Percentiles rank a stretch among this genome's conserved stretches.
Conservation (phyloP, 805 yeast genomes). For the Ogataea trehaloabstinens region DNA sequence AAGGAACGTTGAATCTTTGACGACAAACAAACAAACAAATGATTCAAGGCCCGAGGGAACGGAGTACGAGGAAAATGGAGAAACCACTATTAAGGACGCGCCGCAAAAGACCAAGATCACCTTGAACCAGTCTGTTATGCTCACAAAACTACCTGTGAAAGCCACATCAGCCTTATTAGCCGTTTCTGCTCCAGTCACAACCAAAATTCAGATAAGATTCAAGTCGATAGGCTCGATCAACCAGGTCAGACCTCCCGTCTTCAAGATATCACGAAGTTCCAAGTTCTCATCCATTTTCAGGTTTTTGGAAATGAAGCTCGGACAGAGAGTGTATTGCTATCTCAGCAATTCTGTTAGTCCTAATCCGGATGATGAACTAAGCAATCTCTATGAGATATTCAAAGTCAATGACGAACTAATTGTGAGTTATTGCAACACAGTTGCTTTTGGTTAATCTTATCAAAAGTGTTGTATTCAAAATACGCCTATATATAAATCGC, state of each 20-base stretch:
- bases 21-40: slow-evolving; percentile 3
- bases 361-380: slow-evolving; percentile 41
- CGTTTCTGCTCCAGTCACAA: slow-evolving; percentile 13
- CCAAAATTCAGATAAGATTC: slow-evolving; percentile 49
- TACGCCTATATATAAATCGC: neutral
- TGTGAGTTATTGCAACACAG: slow-evolving; percentile 43
- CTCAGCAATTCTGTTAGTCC: slow-evolving; percentile 46
- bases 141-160: slow-evolving; percentile 22
- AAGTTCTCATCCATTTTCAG: slow-evolving; percentile 44
- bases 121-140: slow-evolving; percentile 26
- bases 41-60: neutral
- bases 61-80: slow-evolving; percentile 9
- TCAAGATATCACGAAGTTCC: slow-evolving; percentile 47
- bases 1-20: neutral
- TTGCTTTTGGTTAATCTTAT: slow-evolving; percentile 41
- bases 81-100: slow-evolving; percentile 13
- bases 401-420: slow-evolving; percentile 39
- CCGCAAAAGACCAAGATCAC: slow-evolving; percentile 30
- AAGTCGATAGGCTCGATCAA: slow-evolving; percentile 58
- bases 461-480: neutral
- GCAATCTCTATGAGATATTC: slow-evolving; percentile 35
- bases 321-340: slow-evolving; percentile 37
- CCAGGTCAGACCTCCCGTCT: slow-evolving; percentile 48
- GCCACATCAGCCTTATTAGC: slow-evolving; percentile 24
- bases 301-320: slow-evolving; percentile 43